Conservation (phyloP, 495 filamentous ascomycete genomes). For the Penicillium herquei region DNA sequence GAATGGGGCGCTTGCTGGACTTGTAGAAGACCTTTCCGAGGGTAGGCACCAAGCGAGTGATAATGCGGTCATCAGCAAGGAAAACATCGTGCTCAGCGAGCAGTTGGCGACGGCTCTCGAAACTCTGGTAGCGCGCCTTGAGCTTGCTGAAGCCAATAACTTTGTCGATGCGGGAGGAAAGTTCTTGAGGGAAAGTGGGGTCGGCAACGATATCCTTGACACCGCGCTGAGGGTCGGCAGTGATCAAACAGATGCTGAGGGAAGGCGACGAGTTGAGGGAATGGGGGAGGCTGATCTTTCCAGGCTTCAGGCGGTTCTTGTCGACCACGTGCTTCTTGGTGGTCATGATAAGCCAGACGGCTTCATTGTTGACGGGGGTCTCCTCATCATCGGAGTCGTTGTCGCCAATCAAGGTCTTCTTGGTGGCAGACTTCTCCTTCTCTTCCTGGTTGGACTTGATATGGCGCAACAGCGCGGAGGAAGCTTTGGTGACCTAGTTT, state of each 20-base stretch:
- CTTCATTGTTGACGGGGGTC: constrained; percentile 51
- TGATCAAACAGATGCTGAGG: constrained; percentile 78
- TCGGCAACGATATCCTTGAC: constrained; percentile 85
- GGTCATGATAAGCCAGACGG: constrained; percentile 81
- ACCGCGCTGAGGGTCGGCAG: constrained; percentile 78
- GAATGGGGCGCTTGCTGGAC: constrained; percentile 80
- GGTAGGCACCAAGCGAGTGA: constrained; percentile 68
- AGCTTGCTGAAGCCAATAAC: constrained; percentile 83
- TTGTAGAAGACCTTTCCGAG: constrained; percentile 90
- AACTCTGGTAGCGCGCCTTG: constrained; percentile 79
- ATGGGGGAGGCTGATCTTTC: constrained; percentile 64
- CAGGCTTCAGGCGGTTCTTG: constrained; percentile 75
- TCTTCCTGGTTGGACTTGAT: constrained; percentile 65
- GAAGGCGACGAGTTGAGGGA: constrained; percentile 61
- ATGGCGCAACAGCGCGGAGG: constrained; percentile 75
- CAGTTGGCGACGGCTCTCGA: constrained; percentile 83
- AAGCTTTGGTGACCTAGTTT: constrained; percentile 69
- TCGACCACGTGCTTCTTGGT: constrained; percentile 87
- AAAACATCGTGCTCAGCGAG: constrained; percentile 82
- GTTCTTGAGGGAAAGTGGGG: constrained; percentile 68
- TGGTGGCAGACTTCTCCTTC: constrained; percentile 54
- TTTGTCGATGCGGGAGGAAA: constrained; percentile 70
- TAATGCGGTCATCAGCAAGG: constrained; percentile 79
- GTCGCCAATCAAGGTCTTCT: constrained; percentile 71
- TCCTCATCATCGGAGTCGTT: constrained; percentile 49